These are phyloP conservation scores for Penicillium sp. DNA, from an alignment of 2,329 filamentous ascomycete genomes.

Conservation along the genomic window DNA sequence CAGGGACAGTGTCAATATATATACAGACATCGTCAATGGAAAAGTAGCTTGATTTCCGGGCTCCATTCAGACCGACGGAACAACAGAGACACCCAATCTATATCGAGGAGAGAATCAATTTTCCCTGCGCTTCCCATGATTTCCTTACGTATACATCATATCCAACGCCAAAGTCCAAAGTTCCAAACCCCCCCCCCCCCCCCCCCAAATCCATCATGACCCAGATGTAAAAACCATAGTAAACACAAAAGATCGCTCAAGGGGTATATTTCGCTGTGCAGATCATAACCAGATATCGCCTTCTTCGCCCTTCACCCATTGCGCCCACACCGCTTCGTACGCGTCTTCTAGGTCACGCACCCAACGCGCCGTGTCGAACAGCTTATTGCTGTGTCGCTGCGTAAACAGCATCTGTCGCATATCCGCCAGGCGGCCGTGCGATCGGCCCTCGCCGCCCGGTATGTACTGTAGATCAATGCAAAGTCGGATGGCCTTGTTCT, in stretches of 20 bases:
- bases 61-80: background rate
- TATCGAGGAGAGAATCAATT: background rate
- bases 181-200: background rate
- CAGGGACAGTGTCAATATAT: background rate
- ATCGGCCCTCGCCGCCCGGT: conserved; percentile 33
- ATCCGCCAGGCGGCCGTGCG: conserved; percentile 68
- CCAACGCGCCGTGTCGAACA: conserved; percentile 92
- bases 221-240: conserved; percentile 1
- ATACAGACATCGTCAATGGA: background rate
- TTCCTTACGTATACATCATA: background rate
- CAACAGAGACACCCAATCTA: background rate
- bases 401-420: conserved; percentile 79
- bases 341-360: conserved; percentile 83
- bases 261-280: conserved; percentile 36
- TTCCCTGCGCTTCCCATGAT: background rate
- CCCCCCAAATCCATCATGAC: background rate
- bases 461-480: conserved; percentile 63
- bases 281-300: conserved; percentile 82
- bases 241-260: conserved; percentile 31
- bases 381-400: conserved; percentile 76
- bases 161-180: background rate
- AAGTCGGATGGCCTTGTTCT: conserved; percentile 69
- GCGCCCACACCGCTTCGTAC: conserved; percentile 82
- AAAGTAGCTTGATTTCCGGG: background rate
- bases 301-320: conserved; percentile 82